phyloP scores from a whole-genome alignment of 1,139 yeast genomes.

The Pichia sp. region DNA sequence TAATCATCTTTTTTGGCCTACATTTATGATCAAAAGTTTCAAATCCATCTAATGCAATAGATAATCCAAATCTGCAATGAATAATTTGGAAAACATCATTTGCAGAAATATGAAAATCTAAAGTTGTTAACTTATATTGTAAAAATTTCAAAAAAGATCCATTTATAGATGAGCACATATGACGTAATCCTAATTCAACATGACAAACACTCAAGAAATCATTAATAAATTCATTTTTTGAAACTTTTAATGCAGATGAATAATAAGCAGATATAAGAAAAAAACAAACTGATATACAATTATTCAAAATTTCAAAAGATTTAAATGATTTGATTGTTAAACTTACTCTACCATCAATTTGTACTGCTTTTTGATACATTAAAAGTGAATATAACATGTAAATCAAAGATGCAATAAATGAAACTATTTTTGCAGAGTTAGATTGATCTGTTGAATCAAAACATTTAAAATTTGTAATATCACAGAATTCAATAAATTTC shows the following conservation, averaged over 20 bases:
- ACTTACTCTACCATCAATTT: conserved; percentile 30
- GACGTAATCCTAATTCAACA: conserved; percentile 62
- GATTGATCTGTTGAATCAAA: neutral
- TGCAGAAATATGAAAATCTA: conserved; percentile 43
- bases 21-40: conserved; percentile 67
- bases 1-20: conserved; percentile 35
- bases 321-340: conserved; percentile 26
- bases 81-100: conserved; percentile 68
- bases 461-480: conserved; percentile 20
- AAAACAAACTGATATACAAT: conserved; percentile 41
- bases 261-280: conserved; percentile 37
- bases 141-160: conserved; percentile 60
- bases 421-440: conserved; percentile 4
- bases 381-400: conserved; percentile 40
- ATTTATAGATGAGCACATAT: conserved; percentile 59
- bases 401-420: conserved; percentile 31
- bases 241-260: conserved; percentile 13
- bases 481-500: conserved; percentile 28
- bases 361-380: conserved; percentile 40
- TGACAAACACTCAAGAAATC: conserved; percentile 58
- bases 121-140: conserved; percentile 46
- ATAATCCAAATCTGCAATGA: conserved; percentile 70
- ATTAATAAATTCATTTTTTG: conserved; percentile 29
- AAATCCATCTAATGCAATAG: conserved; percentile 51
- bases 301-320: conserved; percentile 44